Evolutionary conservation across 1,139 yeast genomes (phyloP), one percentile per base, ranked within the genome.

Genomic region (Geotrichum carabidarum): DNA sequence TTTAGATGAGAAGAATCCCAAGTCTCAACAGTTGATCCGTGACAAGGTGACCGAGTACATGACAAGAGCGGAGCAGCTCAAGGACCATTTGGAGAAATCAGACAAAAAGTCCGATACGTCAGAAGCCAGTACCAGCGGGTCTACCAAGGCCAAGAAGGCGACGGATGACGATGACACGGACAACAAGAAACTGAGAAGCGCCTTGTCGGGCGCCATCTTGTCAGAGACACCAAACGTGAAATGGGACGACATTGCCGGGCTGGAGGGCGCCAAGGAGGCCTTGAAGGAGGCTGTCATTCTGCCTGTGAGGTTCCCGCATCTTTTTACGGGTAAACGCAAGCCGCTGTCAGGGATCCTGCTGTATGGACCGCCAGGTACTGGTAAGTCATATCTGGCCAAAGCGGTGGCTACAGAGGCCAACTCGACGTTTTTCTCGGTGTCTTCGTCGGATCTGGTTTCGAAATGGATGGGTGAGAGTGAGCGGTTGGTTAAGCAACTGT

Each of bases 381-480:
- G 99, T 76, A 94, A 94, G 68, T 91, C 98, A 1, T 93, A 84
- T 69, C 75, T 94, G 58, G 99, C 99, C 14, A 93, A 93, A 67
- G 99, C 99, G 0, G 98, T 93, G 4, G 99, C 99, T 31, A 93
- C 99, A 0, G 99, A 93, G 68, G 96, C 99, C 53, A 90, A 91
- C 67, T 87, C 96, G 0, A 93, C 99, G 0, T 93, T 93, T 65
- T 94, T 93, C 71, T 87, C 96, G 4, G 96, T 93, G 2, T 86
- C 96, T 15, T 89, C 97, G 0, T 86, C 96, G 9, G 98, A 93
- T 69, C 78, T 93, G 65, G 97, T 94, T 4, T 85, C 95, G 60
- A 94, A 93, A 70, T 93, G 98, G 98, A 91, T 93, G 98, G 99
- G 99, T 63, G 99, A 93, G 69, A 83, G 93, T 32, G 98, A 93